Evolutionary conservation across 176 grass and related monocot genomes (phyloP).

Genomic region (Guadua angustifolia): DNA sequence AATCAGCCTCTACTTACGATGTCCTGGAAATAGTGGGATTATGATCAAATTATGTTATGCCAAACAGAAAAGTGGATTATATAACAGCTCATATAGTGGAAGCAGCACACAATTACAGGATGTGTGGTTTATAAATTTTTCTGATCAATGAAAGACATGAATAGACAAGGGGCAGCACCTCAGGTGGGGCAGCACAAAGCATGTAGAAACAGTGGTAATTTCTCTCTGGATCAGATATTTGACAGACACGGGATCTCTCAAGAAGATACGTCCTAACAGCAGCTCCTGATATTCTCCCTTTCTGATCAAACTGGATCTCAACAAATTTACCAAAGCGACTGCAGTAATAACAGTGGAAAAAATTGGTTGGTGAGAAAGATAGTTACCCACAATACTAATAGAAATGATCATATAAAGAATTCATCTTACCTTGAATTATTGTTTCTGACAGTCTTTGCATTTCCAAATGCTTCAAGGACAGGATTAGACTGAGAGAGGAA

Average conservation of each 20-base stretch:
- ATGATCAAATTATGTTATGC: background rate
- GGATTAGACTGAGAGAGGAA: constrained; percentile 86
- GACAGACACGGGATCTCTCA: constrained; percentile 96
- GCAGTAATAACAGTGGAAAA: constrained; percentile 32
- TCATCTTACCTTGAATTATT: constrained; percentile 89
- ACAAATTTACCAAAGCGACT: constrained; percentile 99
- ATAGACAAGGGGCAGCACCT: constrained; percentile 59
- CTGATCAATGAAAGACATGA: background rate
- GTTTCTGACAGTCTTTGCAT: constrained; percentile 98
- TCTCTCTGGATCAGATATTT: constrained; percentile 90
- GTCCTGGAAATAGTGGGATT: background rate
- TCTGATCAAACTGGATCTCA: constrained; percentile 95
- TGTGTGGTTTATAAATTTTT: background rate
- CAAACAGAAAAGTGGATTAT: constrained; percentile 3
- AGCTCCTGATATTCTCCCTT: constrained; percentile 86
- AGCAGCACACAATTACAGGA: constrained; percentile 2
- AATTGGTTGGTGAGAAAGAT: constrained; percentile 43
- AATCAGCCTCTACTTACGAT: background rate
- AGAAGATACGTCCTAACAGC: constrained; percentile 94
- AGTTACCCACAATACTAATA: background rate
- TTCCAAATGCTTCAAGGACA: constrained; percentile 99
- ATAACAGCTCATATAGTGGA: background rate
- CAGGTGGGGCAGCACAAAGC: constrained; percentile 84
- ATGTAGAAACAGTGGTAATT: constrained; percentile 99
- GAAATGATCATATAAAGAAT: constrained; percentile 36